Evolutionary conservation across 2,329 filamentous ascomycete species (phyloP), one percentile per base, ranked within the genome.

Genomic region (Colletotrichum tamarilloi): DNA sequence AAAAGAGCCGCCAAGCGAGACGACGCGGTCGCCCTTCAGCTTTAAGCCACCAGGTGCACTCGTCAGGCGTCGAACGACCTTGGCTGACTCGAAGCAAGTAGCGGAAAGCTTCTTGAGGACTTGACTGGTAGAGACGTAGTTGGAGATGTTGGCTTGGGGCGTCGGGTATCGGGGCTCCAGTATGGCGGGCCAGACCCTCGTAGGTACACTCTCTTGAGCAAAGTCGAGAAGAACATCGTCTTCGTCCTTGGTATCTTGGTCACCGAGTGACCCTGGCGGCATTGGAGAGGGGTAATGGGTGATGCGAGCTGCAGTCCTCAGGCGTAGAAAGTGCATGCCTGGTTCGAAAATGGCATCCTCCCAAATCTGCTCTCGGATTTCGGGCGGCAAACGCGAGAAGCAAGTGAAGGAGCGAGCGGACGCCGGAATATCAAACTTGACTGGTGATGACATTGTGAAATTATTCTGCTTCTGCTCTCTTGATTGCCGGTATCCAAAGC

Each of bases 291-390:
- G 35, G 3, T 30, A 5, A 35, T n/a, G 70, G 2, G 8, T 16
- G 5, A 26, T 52, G 30, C 52, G 67, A 5, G 55, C 57, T 11
- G 24, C 24, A n/a, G 68, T 65, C 26, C 69, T 26, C 35, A 75
- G 55, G n/a, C 62, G 53, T 68, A 84, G 75, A 53, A 82, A 84
- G 53, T 82, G 79, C 76, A 83, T 79, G 30, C 82, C 82, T 0
- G 81, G 81, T 11, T 79, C 76, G 1, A 77, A 73, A 11, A 84
- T 70, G 26, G 79, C 78, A 24, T 64, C 58, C 52, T 78, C 78
- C 82, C 82, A 84, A 66, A 84, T 81, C 49, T 80, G 77, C 32
- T 79, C 76, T 35, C 82, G 82, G 9, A 84, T 77, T 67, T 84
- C 82, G 3, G 78, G 70, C 1, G 82, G 82, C n/a, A 84, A 73